Base-by-base conservation (phyloP, 1,139 yeast species). In the Torulaspora globosa region DNA sequence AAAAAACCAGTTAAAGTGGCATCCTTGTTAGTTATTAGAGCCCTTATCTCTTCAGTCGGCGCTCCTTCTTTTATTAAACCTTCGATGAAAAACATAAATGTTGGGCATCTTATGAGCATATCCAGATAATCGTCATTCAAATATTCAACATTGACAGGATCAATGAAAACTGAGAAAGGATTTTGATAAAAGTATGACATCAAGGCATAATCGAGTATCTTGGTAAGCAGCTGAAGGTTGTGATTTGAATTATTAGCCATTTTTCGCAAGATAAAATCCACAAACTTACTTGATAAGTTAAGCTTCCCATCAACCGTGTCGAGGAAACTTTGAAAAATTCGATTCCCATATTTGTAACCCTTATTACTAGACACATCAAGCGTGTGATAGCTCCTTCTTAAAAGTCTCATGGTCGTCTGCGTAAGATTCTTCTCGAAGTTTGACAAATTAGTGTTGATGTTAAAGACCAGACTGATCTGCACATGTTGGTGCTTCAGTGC, bases 101-200 rank as follows among this genome's bases (percentile, higher is more conserved):
- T 76, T 0, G 78, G 77, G 35, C 79, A 69, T 51, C 70, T 68
- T 16, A 74, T 60, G 26, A 78, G 60, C 7, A 73, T 67, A 21
- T 63, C 63, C 24, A 70, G 60, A 51, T 76, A 70, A 11, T 62
- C 55, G 2, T 57, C 59, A 32, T 62, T 63, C 11, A 71, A 52
- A 40, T 58, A 59, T 35, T 65, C 65, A 10, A 62, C 62, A 32
- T 67, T 62, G 11, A 66, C 64, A 16, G 70, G 71, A 37, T 68
- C 68, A 7, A 68, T 64, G 44, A 70, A 69, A 1, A 76, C 64
- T 0, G 84, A 72, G 44, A 82, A 72, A 1, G 92, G 88, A 66
- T 80, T 83, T 48, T 78, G 80, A 59, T 77, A 84, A 61, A 79
- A 85, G 58, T 82, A 84, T 4, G 82, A 74, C 87, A 86, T 82